Conservation (phyloP, 139 green algal genomes). For the Tetradesmus lagerheimii region DNA sequence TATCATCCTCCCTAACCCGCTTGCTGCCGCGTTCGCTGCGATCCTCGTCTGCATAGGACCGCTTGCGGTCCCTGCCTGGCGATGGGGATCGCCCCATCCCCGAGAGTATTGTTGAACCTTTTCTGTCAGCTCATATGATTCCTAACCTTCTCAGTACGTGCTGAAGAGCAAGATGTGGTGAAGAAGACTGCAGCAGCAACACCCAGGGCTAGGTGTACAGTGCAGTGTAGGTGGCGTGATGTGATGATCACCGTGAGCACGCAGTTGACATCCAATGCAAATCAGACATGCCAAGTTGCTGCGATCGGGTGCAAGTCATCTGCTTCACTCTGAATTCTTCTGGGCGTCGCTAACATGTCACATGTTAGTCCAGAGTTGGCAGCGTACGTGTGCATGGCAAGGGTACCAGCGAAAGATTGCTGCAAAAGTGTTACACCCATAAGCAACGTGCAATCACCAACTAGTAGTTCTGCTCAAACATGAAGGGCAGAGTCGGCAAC, state of each 20-base stretch:
- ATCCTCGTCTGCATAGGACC: neutral
- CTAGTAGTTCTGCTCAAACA: too few relatives aligned
- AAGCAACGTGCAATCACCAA: too few relatives aligned
- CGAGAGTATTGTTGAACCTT: too few relatives aligned
- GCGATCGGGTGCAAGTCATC: neutral
- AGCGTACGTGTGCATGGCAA: too few relatives aligned
- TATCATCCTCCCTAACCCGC: slow-evolving; percentile 20
- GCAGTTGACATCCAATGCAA: too few relatives aligned
- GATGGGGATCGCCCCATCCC: slow-evolving; percentile 10
- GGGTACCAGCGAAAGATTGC: too few relatives aligned
- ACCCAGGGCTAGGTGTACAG: neutral
- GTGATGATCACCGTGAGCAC: too few relatives aligned
- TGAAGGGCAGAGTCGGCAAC: too few relatives aligned
- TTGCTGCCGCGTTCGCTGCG: slow-evolving; percentile 21
- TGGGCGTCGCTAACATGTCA: neutral
- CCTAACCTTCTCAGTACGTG: neutral
- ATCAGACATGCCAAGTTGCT: neutral
- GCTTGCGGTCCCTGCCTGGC: slow-evolving; percentile 22
- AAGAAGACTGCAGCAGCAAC: neutral
- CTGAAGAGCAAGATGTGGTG: neutral
- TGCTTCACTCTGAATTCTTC: too few relatives aligned
- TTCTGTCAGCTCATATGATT: neutral
- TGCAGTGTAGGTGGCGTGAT: too few relatives aligned
- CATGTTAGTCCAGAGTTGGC: neutral
- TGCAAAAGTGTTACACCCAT: too few relatives aligned